A percentile compares a stretch with the other conserved stretches of the same genome.
phyloP scores from a whole-genome alignment of 805 yeast genomes.

The Blastobotrys terrestris region DNA sequence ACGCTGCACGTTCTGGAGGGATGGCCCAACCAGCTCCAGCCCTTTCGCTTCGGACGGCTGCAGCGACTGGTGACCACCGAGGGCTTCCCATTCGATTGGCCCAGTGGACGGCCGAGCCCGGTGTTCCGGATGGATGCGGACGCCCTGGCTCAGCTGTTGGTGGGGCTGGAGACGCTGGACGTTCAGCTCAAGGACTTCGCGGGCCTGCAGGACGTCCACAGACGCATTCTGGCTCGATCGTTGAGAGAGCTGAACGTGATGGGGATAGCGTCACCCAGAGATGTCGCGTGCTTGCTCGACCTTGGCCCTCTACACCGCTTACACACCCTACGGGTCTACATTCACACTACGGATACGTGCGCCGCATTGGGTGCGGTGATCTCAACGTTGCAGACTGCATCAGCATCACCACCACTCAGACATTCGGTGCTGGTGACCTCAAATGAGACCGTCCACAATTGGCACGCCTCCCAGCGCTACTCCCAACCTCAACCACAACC shows the following conservation, averaged over 20 bases:
- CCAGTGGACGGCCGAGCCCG: not conserved
- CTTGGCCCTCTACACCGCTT: not conserved
- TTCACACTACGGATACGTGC: not conserved
- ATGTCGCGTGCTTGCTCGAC: not conserved
- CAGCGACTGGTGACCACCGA: not conserved
- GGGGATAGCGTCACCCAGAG: not conserved
- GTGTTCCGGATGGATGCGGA: not conserved
- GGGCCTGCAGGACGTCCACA: not conserved
- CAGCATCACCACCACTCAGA: not conserved
- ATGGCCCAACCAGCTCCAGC: not conserved
- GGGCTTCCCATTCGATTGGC: not conserved
- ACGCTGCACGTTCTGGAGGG: not conserved
- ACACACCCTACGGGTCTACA: not conserved
- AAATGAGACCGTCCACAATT: too few species aligned
- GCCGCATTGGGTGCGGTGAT: not conserved
- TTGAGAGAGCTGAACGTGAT: not conserved
- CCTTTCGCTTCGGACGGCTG: not conserved
- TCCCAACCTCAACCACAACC: too few species aligned
- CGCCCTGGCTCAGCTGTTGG: not conserved
- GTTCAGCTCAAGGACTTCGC: not conserved
- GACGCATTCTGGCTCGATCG: not conserved
- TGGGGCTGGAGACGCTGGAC: not conserved
- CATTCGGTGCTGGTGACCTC: too few species aligned
- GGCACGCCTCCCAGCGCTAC: too few species aligned
- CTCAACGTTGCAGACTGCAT: not conserved